Base-by-base conservation (phyloP, 1,284 basidiomycete species). In the Moesziomyces antarcticus region DNA sequence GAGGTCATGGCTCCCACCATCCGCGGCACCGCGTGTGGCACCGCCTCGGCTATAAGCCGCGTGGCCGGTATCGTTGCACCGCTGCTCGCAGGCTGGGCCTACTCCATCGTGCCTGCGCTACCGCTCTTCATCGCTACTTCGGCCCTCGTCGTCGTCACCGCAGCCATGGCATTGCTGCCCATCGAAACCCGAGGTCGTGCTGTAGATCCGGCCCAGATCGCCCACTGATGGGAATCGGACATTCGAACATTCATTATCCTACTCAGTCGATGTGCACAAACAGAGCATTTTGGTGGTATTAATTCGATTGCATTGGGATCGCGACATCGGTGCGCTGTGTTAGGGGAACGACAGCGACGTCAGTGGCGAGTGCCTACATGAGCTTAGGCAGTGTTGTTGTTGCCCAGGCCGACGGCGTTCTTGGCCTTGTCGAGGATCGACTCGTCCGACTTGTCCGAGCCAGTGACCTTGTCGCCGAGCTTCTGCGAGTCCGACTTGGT, bases 401-500 rank as follows among this genome's bases (percentile, higher is more conserved):
- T 45, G 64, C 55, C 55, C 41, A 77, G 63, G 55, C 75, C 75
- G 50, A 77, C 61, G 44, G 75, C 67, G 67, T 77, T 63, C 75
- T 77, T 77, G 53, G 71, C 75, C 62, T 73, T 71, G 75, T 73
- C 71, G 58, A 77, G 42, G 68, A 77, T 24, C 25, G 71, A 73
- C 55, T 67, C 64, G 61, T 77, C 64, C 33, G 68, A 66, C 61
- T 77, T 59, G 64, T 77, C 65, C 30, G 45, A 48, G 58, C 68
- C 86, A 66, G 88, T 88, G 78, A 89, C 13, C 53, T 84, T 80
- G 85, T 91, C 90, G 51, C 87, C 85, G n/a, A 85, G 77, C 65
- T 89, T 79, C 78, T 84, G 83, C 40, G 79, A 71, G 73, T 62
- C 73, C 40, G 76, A 77, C 77, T 84, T 84, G 62, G 73, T 59